A percentile compares a stretch with the other conserved stretches of the same genome.
These are phyloP conservation scores for Hippophae gyantsensis DNA, from an alignment of 306 rosid species.

Conservation along the genomic window DNA sequence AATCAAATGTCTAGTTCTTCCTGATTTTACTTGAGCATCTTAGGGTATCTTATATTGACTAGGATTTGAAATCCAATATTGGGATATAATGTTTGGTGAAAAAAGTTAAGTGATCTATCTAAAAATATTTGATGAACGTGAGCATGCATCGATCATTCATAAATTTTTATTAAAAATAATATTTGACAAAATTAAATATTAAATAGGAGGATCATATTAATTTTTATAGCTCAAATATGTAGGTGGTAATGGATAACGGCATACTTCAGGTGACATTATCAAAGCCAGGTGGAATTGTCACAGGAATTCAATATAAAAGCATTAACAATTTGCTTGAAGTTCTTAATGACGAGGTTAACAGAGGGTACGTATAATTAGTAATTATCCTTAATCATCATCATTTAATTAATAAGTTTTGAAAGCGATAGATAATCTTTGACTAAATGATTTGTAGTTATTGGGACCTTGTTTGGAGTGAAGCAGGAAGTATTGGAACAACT, in stretches of 20 bases:
- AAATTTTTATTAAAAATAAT: too few species aligned
- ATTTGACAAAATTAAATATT: too few species aligned
- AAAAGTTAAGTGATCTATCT: too few species aligned
- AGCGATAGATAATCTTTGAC: too few species aligned
- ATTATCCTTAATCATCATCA: not conserved
- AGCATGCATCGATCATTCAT: too few species aligned
- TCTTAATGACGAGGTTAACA: conserved; percentile 43
- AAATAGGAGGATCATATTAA: not conserved
- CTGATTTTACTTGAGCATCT: too few species aligned
- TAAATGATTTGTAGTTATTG: conserved; percentile 45
- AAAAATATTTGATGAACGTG: too few species aligned
- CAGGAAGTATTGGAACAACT: conserved; percentile 38
- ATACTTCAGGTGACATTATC: conserved; percentile 56
- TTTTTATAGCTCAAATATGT: not conserved
- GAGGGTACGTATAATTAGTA: conserved; percentile 38
- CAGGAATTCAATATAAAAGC: conserved; percentile 48
- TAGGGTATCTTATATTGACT: too few species aligned
- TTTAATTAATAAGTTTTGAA: too few species aligned
- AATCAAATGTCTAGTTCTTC: too few species aligned
- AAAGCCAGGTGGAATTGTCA: conserved; percentile 66
- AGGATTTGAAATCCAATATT: too few species aligned
- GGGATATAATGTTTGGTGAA: too few species aligned
- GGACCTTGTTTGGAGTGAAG: conserved; percentile 83
- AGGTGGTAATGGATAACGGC: conserved; percentile 83
- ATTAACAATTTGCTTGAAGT: conserved; percentile 68